phyloP scores from a whole-genome alignment of 108 stramenopile genomes.

The Fragilaria crotonensis region DNA sequence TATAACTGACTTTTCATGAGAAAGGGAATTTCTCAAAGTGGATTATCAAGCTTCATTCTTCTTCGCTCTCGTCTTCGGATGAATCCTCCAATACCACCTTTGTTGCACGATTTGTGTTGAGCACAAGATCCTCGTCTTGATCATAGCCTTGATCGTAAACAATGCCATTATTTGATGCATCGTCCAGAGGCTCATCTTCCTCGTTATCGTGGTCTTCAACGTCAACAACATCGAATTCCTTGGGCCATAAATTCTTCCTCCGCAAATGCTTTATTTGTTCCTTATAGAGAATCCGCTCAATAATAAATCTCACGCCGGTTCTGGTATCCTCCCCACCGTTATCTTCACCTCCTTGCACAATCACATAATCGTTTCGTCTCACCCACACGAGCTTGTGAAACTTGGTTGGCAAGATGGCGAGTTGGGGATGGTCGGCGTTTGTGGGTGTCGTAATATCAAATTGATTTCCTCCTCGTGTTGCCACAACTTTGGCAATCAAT shows the following conservation, averaged over 20 bases:
- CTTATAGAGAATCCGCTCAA: conserved; percentile 88
- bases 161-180: conserved; percentile 41
- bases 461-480: conserved; percentile 79
- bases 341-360: conserved; percentile 60
- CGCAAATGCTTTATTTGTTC: conserved; percentile 93
- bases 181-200: conserved; percentile 16
- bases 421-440: conserved; percentile 17
- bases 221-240: conserved; percentile 34
- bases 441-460: conserved; percentile 54
- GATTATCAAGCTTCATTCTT: conserved; percentile 3
- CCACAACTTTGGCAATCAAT: conserved; percentile 75
- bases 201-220: conserved; percentile 4
- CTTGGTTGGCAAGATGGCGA: conserved; percentile 91
- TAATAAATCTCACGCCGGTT: conserved; percentile 52
- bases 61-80: conserved; percentile 19
- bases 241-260: conserved; percentile 82
- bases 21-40: too few relatives aligned
- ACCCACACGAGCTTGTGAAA: conserved; percentile 96
- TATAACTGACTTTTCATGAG: too few relatives aligned
- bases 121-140: conserved; percentile 40
- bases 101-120: conserved; percentile 70
- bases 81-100: conserved; percentile 54
- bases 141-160: conserved; percentile 36
- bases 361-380: conserved; percentile 91
- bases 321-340: conserved; percentile 19